Conservation (phyloP, 345 rosid genomes). For the Citrus unshiu region DNA sequence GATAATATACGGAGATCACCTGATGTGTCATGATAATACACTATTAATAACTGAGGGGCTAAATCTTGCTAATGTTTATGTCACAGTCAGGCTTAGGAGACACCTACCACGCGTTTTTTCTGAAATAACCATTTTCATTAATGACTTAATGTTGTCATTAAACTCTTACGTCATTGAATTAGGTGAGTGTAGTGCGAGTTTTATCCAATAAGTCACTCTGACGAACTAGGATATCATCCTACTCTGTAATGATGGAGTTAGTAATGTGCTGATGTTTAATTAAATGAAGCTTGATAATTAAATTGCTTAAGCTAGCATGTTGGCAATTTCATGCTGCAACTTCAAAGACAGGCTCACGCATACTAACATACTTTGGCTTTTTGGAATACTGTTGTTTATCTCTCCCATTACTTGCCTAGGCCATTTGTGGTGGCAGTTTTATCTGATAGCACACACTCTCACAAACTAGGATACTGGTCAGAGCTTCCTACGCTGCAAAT, state of each 20-base stretch:
- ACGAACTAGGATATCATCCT: not conserved
- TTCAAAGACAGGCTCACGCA: not conserved
- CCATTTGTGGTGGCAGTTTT: no score
- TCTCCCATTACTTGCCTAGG: no score
- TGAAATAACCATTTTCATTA: not conserved
- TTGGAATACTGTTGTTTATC: no score
- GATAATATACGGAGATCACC: not conserved
- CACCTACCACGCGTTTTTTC: not conserved
- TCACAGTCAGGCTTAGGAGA: no score
- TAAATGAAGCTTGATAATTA: not conserved
- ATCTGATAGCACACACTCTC: no score
- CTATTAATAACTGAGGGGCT: not conserved
- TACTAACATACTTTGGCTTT: not conserved
- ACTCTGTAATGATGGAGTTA: not conserved
- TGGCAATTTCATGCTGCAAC: not conserved
- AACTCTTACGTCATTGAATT: not conserved
- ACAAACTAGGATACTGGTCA: no score
- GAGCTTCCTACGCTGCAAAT: no score
- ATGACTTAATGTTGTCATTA: not conserved
- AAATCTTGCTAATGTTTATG: not conserved
- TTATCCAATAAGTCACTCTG: not conserved
- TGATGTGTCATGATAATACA: not conserved
- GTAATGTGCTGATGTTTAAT: not conserved
- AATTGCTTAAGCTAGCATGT: not conserved
- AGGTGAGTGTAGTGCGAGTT: not conserved